A percentile compares a stretch with the other conserved stretches of the same genome.
Evolutionary conservation across 176 grass and related monocot genomes (phyloP).

Genomic region (Echinochloa phyllopogon): DNA sequence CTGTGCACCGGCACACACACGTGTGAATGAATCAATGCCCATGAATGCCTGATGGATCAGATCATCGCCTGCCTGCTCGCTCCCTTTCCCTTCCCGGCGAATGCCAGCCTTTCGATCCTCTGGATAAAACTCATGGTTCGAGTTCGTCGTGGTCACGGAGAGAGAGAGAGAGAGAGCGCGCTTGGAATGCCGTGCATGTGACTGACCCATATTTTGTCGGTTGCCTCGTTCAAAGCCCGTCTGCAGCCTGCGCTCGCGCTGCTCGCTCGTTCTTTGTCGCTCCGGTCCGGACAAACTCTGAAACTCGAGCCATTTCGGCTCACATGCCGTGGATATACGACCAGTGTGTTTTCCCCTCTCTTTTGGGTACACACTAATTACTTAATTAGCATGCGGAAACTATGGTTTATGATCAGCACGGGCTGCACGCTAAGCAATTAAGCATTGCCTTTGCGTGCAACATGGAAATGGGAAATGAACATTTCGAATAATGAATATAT

Average conservation of each 20-base stretch:
- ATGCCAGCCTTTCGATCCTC: slow-evolving; percentile 8
- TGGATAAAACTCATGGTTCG: neutral
- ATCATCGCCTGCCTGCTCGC: neutral
- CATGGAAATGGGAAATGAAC: no score
- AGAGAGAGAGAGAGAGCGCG: neutral
- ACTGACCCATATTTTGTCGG: slow-evolving; percentile 48
- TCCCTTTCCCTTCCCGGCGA: neutral
- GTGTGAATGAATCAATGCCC: slow-evolving; percentile 30
- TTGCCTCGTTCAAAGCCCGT: slow-evolving; percentile 6
- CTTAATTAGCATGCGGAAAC: neutral
- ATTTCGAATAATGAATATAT: no score
- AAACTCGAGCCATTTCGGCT: neutral
- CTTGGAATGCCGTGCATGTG: slow-evolving; percentile 26
- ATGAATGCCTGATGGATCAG: neutral
- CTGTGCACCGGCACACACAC: neutral
- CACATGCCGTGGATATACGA: no score
- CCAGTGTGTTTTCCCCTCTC: no score
- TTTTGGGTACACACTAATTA: no score
- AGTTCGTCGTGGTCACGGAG: no score
- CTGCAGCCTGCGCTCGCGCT: slow-evolving; percentile 16
- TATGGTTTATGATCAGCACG: neutral
- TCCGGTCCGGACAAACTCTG: slow-evolving; percentile 11
- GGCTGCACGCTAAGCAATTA: neutral
- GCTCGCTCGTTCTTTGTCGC: slow-evolving; percentile 1
- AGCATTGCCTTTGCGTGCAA: no score